Percentiles rank a stretch among this genome's conserved stretches.
Conservation (phyloP, 371 early-diverging fungal species). For the Lichtheimia ramosa region DNA sequence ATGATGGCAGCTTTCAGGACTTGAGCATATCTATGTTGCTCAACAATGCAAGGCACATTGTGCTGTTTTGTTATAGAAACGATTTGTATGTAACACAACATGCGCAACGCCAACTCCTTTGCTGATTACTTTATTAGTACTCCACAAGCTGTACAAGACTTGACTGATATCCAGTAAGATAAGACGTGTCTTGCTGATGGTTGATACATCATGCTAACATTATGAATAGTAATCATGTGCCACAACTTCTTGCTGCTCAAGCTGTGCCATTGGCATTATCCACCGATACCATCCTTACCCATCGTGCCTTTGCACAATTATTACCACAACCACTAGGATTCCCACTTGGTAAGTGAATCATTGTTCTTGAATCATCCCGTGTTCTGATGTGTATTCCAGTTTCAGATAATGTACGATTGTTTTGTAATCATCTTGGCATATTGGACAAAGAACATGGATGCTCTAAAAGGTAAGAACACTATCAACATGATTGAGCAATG, state of each 20-base stretch:
- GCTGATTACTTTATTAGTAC: not conserved
- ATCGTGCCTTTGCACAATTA: constrained; percentile 1
- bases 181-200: not conserved
- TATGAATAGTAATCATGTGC: not conserved
- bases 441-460: constrained; percentile 2
- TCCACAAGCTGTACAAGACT: not conserved
- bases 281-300: not conserved
- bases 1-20: too few species aligned
- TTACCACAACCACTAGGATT: not conserved
- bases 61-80: not conserved
- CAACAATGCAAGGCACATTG: too few species aligned
- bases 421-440: constrained; percentile 5
- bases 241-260: not conserved
- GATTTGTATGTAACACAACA: constrained; percentile 1
- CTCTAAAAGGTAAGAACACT: not conserved
- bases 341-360: constrained; percentile 1
- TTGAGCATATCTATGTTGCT: too few species aligned
- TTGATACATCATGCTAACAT: not conserved
- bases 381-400: not conserved
- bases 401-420: constrained; percentile 1
- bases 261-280: constrained; percentile 3
- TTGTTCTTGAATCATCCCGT: not conserved
- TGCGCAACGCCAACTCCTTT: too few species aligned
- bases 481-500: not conserved
- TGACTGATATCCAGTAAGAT: constrained; percentile 1